phyloP scores from a whole-genome alignment of 495 filamentous ascomycete species.

The Aspergillus conjunctus region DNA sequence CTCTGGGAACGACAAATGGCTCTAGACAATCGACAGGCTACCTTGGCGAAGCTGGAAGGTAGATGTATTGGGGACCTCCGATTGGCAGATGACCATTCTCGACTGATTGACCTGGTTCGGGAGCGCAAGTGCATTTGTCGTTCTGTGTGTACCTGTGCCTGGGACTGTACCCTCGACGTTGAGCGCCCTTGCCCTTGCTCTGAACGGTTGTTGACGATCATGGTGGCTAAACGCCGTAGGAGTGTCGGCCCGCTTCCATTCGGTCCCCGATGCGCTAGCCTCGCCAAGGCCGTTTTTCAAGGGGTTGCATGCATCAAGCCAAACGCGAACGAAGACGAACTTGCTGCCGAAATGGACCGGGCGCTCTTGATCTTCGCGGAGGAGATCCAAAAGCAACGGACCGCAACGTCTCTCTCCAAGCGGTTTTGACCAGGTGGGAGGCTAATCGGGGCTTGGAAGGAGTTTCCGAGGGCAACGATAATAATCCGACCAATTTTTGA shows the following conservation, averaged over 20 bases:
- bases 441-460: not conserved
- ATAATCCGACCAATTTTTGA: not conserved
- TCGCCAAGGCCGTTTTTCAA: constrained; percentile 36
- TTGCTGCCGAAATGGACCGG: constrained; percentile 27
- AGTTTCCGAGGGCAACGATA: not conserved
- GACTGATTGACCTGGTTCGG: constrained; percentile 29
- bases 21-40: constrained; percentile 33
- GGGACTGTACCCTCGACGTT: constrained; percentile 33
- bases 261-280: constrained; percentile 26
- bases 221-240: constrained; percentile 26
- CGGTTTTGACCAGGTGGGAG: not conserved
- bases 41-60: constrained; percentile 37
- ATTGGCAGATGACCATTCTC: constrained; percentile 25
- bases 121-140: constrained; percentile 42
- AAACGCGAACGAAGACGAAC: constrained; percentile 20
- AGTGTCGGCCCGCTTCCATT: constrained; percentile 23
- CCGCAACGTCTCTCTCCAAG: constrained; percentile 1
- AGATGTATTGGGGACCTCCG: constrained; percentile 39
- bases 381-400: constrained; percentile 36
- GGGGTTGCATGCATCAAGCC: constrained; percentile 26
- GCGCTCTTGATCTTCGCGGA: constrained; percentile 27
- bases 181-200: constrained; percentile 41
- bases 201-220: constrained; percentile 38
- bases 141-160: constrained; percentile 35
- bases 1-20: constrained; percentile 32